These are phyloP conservation scores for Hygrocybe coccinea DNA, from an alignment of 768 basidiomycete species.

Conservation along the genomic window DNA sequence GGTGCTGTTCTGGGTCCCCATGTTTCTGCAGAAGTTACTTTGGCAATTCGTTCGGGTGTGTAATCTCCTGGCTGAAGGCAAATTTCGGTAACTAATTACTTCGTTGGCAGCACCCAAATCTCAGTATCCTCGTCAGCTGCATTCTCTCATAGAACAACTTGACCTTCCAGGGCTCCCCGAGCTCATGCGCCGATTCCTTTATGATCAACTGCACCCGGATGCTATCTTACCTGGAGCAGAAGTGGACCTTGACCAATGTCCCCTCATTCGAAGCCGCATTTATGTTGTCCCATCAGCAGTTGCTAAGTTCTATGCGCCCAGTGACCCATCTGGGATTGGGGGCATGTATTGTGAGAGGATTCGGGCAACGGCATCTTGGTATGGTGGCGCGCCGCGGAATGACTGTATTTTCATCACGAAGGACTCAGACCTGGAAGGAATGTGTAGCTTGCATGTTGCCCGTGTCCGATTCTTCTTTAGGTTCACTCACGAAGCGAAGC, in stretches of 20 bases:
- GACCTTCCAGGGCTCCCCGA: conserved; percentile 15
- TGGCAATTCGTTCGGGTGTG: no score
- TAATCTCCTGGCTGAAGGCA: no score
- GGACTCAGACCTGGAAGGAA: conserved; percentile 11
- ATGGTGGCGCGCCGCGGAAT: conserved; percentile 11
- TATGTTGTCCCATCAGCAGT: conserved; percentile 15
- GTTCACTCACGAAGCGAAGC: conserved; percentile 13
- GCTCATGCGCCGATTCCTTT: conserved; percentile 25
- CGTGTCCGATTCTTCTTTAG: conserved; percentile 22
- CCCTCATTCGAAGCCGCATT: conserved; percentile 14
- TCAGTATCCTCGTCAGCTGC: background rate
- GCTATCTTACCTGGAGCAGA: conserved; percentile 1
- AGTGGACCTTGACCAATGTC: conserved; percentile 15
- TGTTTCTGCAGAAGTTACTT: no score
- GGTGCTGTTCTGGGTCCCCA: no score
- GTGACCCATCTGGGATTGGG: conserved; percentile 21
- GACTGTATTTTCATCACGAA: conserved; percentile 22
- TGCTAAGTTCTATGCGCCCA: conserved; percentile 25
- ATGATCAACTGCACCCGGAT: conserved; percentile 19
- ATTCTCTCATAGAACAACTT: background rate
- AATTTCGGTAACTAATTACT: no score
- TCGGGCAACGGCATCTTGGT: conserved; percentile 20
- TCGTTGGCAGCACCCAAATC: no score
- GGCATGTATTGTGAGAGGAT: conserved; percentile 29
- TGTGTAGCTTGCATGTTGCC: conserved; percentile 21